Percentiles rank a stretch among this genome's conserved stretches.
Evolutionary conservation across 441 rosid species (phyloP).

Genomic region (Erysimum cheiri): DNA sequence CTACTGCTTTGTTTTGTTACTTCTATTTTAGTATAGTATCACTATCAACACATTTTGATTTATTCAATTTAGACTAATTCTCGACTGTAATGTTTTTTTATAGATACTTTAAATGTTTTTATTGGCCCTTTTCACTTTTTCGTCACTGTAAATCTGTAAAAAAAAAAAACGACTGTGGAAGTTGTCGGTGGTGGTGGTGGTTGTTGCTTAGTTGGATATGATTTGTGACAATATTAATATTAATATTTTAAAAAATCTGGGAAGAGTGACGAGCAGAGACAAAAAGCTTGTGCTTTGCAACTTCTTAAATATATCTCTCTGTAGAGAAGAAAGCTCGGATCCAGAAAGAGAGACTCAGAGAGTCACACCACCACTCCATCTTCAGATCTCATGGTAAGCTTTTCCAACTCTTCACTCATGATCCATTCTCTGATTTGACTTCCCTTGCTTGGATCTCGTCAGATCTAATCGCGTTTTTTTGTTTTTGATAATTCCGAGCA

Average conservation of each 20-base stretch:
- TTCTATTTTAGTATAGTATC: neutral
- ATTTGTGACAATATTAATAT: constrained; percentile 15
- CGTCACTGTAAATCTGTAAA: constrained; percentile 29
- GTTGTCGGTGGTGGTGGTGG: constrained; percentile 46
- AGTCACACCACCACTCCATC: constrained; percentile 37
- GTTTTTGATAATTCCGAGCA: neutral
- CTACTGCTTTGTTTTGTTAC: neutral
- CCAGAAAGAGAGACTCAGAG: constrained; percentile 22
- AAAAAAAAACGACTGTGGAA: constrained; percentile 12
- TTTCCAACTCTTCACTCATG: constrained; percentile 10
- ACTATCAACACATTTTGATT: neutral
- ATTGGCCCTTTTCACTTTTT: neutral
- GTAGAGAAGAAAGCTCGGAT: constrained; percentile 29
- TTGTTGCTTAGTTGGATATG: constrained; percentile 35
- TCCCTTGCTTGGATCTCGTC: constrained; percentile 30
- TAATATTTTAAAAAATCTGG: neutral
- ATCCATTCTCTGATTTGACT: constrained; percentile 41
- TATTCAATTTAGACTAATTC: neutral
- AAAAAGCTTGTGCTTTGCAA: constrained; percentile 33
- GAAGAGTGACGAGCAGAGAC: constrained; percentile 42
- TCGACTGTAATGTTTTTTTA: neutral
- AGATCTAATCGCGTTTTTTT: constrained; percentile 38
- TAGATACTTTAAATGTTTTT: neutral
- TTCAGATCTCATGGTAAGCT: constrained; percentile 45
- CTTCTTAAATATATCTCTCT: neutral